These are phyloP conservation scores for Talaromyces rugulosus DNA, from an alignment of 2,329 filamentous ascomycete species.

Conservation along the genomic window DNA sequence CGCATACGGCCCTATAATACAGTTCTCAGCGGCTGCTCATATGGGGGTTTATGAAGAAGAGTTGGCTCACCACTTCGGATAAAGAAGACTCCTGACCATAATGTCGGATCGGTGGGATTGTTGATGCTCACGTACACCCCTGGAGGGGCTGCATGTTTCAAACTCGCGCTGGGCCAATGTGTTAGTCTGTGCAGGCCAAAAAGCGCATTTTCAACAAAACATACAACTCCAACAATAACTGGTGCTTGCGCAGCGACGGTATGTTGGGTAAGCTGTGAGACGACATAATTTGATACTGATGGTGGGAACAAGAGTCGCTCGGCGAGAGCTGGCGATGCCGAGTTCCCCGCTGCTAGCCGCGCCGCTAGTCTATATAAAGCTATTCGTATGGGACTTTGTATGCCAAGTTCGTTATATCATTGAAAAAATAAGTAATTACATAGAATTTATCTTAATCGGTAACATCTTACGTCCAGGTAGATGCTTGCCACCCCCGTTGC, in stretches of 20 bases:
- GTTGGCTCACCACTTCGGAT: constrained; percentile 70
- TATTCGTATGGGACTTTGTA: not conserved
- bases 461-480: not conserved
- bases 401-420: not conserved
- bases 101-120: constrained; percentile 70
- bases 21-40: constrained; percentile 4
- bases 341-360: not conserved
- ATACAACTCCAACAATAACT: constrained; percentile 78
- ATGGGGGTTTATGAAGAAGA: constrained; percentile 1
- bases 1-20: constrained; percentile 71
- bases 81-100: constrained; percentile 91
- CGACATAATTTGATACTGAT: constrained; percentile 23
- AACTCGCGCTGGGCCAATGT: constrained; percentile 61
- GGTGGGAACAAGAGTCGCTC: not conserved
- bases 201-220: constrained; percentile 23
- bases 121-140: constrained; percentile 84
- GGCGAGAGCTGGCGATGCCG: not conserved
- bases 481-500: not conserved
- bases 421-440: not conserved
- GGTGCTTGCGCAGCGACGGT: constrained; percentile 63
- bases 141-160: constrained; percentile 77
- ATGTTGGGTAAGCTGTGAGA: constrained; percentile 35
- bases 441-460: not conserved
- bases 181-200: not conserved
- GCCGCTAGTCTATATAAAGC: not conserved